Conservation (phyloP, 2,329 filamentous ascomycete genomes). For the Neofusicoccum ribis region DNA sequence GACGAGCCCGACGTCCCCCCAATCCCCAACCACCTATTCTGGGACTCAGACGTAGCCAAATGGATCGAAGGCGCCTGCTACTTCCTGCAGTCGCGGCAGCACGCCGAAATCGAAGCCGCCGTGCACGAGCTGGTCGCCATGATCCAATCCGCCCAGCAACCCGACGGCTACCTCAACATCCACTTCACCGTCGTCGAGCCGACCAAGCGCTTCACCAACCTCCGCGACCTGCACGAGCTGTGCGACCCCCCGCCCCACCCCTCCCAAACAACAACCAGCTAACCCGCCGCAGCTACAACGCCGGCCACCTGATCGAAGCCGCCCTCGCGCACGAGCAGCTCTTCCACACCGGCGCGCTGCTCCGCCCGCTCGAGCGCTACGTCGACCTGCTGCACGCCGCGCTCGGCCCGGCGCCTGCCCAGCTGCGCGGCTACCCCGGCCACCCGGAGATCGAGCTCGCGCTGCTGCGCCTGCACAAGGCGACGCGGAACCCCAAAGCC, state of each 20-base stretch:
- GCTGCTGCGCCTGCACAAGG: constrained; percentile 47
- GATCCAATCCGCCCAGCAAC: constrained; percentile 58
- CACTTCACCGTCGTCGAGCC: constrained; percentile 63
- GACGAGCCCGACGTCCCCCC: constrained; percentile 55
- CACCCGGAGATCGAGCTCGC: constrained; percentile 59
- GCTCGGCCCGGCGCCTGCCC: constrained; percentile 53
- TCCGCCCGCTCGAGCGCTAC: constrained; percentile 57
- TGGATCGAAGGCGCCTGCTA: constrained; percentile 66
- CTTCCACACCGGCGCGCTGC: constrained; percentile 53
- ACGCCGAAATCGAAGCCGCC: constrained; percentile 51
- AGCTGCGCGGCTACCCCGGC: constrained; percentile 61
- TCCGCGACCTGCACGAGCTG: constrained; percentile 64
- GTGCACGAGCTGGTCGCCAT: constrained; percentile 59
- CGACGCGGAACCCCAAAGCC: constrained; percentile 41
- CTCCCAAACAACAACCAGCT: not conserved
- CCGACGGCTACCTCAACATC: constrained; percentile 64
- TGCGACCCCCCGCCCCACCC: constrained; percentile 33
- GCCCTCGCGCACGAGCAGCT: constrained; percentile 57
- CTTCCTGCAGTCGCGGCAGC: constrained; percentile 47
- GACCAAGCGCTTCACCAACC: constrained; percentile 56
- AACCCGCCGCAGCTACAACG: constrained; percentile 51
- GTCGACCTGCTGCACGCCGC: constrained; percentile 52
- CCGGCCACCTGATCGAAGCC: constrained; percentile 63
- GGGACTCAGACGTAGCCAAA: constrained; percentile 60
- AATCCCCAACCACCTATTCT: constrained; percentile 60